Evolutionary conservation across 192 early-diverging fungal species (phyloP).

Genomic region (Chytriomyces sp.): DNA sequence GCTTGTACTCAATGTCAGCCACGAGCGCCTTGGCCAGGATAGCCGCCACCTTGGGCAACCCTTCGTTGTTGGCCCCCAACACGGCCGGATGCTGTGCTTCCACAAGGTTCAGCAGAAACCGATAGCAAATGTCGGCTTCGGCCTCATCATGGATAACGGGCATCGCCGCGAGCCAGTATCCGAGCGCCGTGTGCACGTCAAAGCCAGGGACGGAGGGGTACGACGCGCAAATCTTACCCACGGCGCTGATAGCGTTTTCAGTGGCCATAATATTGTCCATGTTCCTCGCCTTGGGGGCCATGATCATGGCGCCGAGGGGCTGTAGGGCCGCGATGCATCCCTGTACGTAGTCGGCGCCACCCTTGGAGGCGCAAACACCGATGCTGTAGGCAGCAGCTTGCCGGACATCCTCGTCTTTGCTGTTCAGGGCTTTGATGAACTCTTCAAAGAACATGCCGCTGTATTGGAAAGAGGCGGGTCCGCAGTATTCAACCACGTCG

Average conservation of each 20-base stretch:
- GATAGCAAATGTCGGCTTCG: slow-evolving; percentile 78
- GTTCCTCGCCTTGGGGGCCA: slow-evolving; percentile 62
- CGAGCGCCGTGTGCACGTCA: slow-evolving; percentile 42
- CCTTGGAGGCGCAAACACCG: slow-evolving; percentile 86
- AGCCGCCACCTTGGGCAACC: slow-evolving; percentile 62
- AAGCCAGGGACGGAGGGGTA: slow-evolving; percentile 15
- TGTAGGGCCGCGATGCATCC: slow-evolving; percentile 73
- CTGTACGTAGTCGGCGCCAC: slow-evolving; percentile 79
- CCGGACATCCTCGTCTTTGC: slow-evolving; percentile 72
- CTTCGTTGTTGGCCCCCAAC: slow-evolving; percentile 61
- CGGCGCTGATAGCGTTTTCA: slow-evolving; percentile 90
- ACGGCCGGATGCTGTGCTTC: slow-evolving; percentile 59
- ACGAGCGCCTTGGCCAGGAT: slow-evolving; percentile 66
- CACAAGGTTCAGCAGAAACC: slow-evolving; percentile 40
- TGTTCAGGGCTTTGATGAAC: slow-evolving; percentile 61
- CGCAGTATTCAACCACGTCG: slow-evolving; percentile 91
- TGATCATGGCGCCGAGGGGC: slow-evolving; percentile 72
- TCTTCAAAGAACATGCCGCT: slow-evolving; percentile 68
- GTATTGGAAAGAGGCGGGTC: slow-evolving; percentile 68
- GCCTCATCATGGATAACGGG: slow-evolving; percentile 89
- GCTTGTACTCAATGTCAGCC: slow-evolving; percentile 15
- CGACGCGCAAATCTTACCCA: slow-evolving; percentile 74
- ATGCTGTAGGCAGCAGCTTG: slow-evolving; percentile 95
- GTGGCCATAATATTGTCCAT: slow-evolving; percentile 83
- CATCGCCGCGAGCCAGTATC: slow-evolving; percentile 73